Base-by-base conservation (phyloP, 176 grass and related monocot genomes). In the Triticum urartu region DNA sequence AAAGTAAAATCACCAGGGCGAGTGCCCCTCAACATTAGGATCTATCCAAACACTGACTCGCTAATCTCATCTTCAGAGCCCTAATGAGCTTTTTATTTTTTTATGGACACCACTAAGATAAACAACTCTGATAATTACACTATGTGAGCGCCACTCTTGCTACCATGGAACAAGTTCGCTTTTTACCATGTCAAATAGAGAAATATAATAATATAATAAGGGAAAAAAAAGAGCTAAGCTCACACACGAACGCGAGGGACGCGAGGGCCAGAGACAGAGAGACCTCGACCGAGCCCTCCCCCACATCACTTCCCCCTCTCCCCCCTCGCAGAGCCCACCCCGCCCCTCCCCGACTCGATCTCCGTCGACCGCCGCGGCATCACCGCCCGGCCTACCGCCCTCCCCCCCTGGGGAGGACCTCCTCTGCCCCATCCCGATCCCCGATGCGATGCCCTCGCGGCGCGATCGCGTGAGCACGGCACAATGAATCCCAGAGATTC, bases 381-480 rank as follows among this genome's bases (percentile, higher is more conserved):
- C 80, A 1, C 36, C 52, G 0, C 64, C 39, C 1, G 45, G 21
- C 1, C 1, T 17, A 62, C 52, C 38, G 6, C 35, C 47, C 61
- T 11, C 47, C 83, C 5, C 40, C 11, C 40, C 34, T 58, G 33
- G 15, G 68, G 20, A 25, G 24, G 1, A 4, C 39, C 21, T 50
- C 7, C 83, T 5, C 33, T 38, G 15, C 70, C 66, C 9, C 40
- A 54, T 25, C 32, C 70, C 86, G 89, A 91, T 91, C 77, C 72
- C 77, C 20, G 81, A 72, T 81, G 86, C 86, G 52, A 87, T 78
- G 77, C 77, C 77, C 82, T 18, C 50, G 69, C 86, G 62, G 82
- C 78, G 64, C 54, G 90, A 91, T 88, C 90, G 90, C 86, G 56
- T 91, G 90, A 88, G 84, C 65, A 56, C 84, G 84, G 63, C 75